A percentile compares a stretch with the other conserved stretches of the same genome.
These are phyloP conservation scores for Naganishia randhawae DNA, from an alignment of 768 basidiomycete genomes.

Conservation along the genomic window DNA sequence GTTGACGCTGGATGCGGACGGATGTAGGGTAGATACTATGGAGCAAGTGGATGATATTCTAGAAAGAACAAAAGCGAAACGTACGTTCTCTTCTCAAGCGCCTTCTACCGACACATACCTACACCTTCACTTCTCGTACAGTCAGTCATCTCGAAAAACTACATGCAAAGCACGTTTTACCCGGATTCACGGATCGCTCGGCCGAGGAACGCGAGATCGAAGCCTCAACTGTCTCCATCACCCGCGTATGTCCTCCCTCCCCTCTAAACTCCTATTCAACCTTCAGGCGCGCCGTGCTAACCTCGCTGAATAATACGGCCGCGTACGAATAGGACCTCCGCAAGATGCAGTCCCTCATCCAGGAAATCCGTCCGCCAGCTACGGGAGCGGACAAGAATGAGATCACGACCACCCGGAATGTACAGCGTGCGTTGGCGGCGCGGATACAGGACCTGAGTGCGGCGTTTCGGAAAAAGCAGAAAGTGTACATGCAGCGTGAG, in stretches of 20 bases:
- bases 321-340: slow-evolving; percentile 62
- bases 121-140: slow-evolving; percentile 49
- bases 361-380: slow-evolving; percentile 62
- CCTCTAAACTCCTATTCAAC: slow-evolving; percentile 18
- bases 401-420: slow-evolving; percentile 76
- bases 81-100: slow-evolving; percentile 55
- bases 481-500: slow-evolving; percentile 97
- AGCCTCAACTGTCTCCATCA: slow-evolving; percentile 76
- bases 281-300: too few species aligned
- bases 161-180: slow-evolving; percentile 90
- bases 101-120: not conserved
- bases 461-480: slow-evolving; percentile 92
- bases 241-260: slow-evolving; percentile 61
- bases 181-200: slow-evolving; percentile 91
- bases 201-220: slow-evolving; percentile 94
- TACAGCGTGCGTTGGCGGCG: slow-evolving; percentile 91
- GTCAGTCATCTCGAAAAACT: slow-evolving; percentile 88
- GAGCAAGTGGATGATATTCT: slow-evolving; percentile 84
- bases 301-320: too few species aligned
- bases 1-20: slow-evolving; percentile 26
- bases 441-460: slow-evolving; percentile 90
- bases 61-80: slow-evolving; percentile 65
- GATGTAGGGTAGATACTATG: slow-evolving; percentile 80
- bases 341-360: slow-evolving; percentile 60
- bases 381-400: slow-evolving; percentile 49